Base-by-base conservation (phyloP, 2,329 filamentous ascomycete genomes). In the Xylaria sp. region DNA sequence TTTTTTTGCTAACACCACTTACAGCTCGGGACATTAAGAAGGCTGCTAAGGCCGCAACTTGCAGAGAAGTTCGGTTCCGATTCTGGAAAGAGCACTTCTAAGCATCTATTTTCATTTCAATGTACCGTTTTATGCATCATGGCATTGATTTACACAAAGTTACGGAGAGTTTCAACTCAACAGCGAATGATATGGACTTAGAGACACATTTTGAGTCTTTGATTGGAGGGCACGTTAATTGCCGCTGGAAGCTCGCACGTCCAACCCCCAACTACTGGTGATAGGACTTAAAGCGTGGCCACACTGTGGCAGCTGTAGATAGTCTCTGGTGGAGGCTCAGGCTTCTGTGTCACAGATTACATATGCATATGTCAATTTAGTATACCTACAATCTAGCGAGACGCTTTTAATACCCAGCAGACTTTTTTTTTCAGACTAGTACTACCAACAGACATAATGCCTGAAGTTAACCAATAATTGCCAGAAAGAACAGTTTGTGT, bases 1-100 rank as follows among this genome's bases (percentile, higher is more conserved):
- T 22, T 31, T 22, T 47, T 17, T 33, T 66, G 49, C 81, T 85
- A 77, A 85, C 77, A 39, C n/a, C 11, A n/a, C 54, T 54, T 51
- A 83, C 87, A 81, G 95, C 95, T 6, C 87, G 94, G 72, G 89
- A 93, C 75, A 97, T 99, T 78, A 91, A 92, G 80, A 88, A 89
- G 77, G 94, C 95, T 17, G 92, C 92, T 72, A 92, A 91, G 76
- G 79, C 84, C 60, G 90, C 91, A 17, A 92, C 89, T 13, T 89
- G 87, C 42, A 87, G 87, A 69, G 92, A 97, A 73, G 93, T 99
- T 64, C 88, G 90, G 75, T 99, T 98, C 83, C 92, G 93, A 74
- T 99, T 99, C 85, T 99, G 96, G 96, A 99, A 99, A 84, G 96
- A 99, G 81, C 95, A 99, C 77, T 90, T 90, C 77, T 90, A 85